A percentile compares a stretch with the other conserved stretches of the same genome.
These are phyloP conservation scores for sorghum (Sorghum bicolor) DNA, from an alignment of 176 grass and related monocot species.

Conservation along the genomic window DNA sequence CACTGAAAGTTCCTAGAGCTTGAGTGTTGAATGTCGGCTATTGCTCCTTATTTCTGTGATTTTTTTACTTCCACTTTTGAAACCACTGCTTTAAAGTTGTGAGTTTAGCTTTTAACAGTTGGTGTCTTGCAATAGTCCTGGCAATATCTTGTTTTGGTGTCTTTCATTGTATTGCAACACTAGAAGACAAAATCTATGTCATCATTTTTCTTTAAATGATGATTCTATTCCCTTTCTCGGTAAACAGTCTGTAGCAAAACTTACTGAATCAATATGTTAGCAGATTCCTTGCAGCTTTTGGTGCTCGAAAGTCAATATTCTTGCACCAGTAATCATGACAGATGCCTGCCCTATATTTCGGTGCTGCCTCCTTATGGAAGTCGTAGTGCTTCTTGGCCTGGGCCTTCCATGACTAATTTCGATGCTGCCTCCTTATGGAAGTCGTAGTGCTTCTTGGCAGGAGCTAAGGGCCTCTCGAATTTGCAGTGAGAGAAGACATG, in stretches of 20 bases:
- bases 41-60: background rate
- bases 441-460: background rate
- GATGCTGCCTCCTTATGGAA: background rate
- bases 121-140: background rate
- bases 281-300: slow-evolving; percentile 34
- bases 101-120: background rate
- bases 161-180: background rate
- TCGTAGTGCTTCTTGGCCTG: background rate
- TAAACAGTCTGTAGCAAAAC: background rate
- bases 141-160: background rate
- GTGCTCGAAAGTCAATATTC: background rate
- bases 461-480: background rate
- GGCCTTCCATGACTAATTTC: no score
- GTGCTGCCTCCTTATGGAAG: background rate
- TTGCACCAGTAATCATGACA: background rate
- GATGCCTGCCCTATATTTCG: background rate
- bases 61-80: background rate
- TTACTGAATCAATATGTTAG: background rate
- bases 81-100: background rate
- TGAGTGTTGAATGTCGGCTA: background rate
- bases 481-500: no score
- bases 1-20: background rate
- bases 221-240: background rate
- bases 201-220: background rate
- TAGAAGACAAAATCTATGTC: background rate